These are phyloP conservation scores for Oryza meridionalis DNA, from an alignment of 176 grass and related monocot species.

Conservation along the genomic window DNA sequence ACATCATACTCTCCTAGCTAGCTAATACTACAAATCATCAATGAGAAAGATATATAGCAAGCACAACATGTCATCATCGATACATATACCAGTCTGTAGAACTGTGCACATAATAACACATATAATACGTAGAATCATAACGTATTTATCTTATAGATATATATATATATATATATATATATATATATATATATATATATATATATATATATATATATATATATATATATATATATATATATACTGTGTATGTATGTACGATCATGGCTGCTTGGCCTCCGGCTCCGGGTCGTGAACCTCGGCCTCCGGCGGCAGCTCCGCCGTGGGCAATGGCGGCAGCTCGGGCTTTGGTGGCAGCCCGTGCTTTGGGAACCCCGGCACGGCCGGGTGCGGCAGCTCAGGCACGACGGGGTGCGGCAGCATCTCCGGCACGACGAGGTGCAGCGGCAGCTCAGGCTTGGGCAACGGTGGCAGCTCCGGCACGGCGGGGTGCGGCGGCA, in stretches of 20 bases:
- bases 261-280: slow-evolving; percentile 24
- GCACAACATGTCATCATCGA: not conserved
- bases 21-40: not conserved
- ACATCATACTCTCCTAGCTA: not conserved
- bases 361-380: too few relatives aligned
- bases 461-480: not conserved
- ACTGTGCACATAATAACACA: not conserved
- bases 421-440: not conserved
- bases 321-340: not conserved
- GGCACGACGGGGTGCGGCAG: not conserved
- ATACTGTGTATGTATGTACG: too few relatives aligned
- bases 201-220: too few relatives aligned
- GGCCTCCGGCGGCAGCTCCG: not conserved
- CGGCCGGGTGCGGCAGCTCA: too few relatives aligned
- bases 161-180: too few relatives aligned
- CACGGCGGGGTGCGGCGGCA: not conserved
- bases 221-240: too few relatives aligned
- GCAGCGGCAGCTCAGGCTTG: not conserved
- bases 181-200: too few relatives aligned
- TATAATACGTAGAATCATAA: too few relatives aligned
- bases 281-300: not conserved
- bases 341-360: not conserved
- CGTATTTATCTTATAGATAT: not conserved
- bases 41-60: too few relatives aligned
- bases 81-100: not conserved